phyloP scores from a whole-genome alignment of 164 flowering plant species.

The Nymphaea thermarum region DNA sequence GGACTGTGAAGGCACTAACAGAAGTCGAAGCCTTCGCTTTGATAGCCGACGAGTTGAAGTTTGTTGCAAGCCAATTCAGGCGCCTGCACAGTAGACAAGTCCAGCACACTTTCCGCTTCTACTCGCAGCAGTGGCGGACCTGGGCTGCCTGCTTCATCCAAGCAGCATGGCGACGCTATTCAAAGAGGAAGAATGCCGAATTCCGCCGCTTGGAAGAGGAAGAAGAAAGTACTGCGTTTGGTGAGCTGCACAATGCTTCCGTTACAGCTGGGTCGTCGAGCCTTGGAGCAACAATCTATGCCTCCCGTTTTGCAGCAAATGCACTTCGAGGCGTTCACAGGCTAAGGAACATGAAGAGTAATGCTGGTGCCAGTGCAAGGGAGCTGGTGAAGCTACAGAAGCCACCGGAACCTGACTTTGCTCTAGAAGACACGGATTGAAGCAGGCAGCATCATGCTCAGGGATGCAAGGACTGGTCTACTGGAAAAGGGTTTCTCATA shows the following conservation, averaged over 20 bases:
- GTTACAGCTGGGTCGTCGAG: conserved; percentile 40
- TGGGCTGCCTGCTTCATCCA: conserved; percentile 99
- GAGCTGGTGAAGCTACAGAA: conserved; percentile 50
- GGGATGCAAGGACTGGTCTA: neutral
- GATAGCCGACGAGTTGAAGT: conserved; percentile 78
- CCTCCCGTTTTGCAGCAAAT: conserved; percentile 76
- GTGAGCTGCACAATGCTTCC: conserved; percentile 3
- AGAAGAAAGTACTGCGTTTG: conserved; percentile 13
- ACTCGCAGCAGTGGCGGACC: conserved; percentile 99
- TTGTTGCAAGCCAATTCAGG: conserved; percentile 92
- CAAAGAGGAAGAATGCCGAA: conserved; percentile 69
- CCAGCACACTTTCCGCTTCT: conserved; percentile 92
- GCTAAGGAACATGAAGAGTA: conserved; percentile 30
- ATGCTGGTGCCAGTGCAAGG: conserved; percentile 14
- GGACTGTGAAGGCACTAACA: conserved; percentile 76
- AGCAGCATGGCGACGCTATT: conserved; percentile 90
- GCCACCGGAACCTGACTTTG: conserved; percentile 92
- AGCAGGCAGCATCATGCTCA: neutral
- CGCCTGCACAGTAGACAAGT: conserved; percentile 96
- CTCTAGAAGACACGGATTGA: conserved; percentile 43
- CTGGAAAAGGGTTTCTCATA: neutral
- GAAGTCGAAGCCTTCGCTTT: conserved; percentile 97
- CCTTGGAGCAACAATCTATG: conserved; percentile 72
- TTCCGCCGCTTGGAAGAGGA: conserved; percentile 54
- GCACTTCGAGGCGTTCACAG: conserved; percentile 82